Evolutionary conservation across 495 filamentous ascomycete species (phyloP), one percentile per base, ranked within the genome.

Genomic region (Aspergillus coremiiformis): DNA sequence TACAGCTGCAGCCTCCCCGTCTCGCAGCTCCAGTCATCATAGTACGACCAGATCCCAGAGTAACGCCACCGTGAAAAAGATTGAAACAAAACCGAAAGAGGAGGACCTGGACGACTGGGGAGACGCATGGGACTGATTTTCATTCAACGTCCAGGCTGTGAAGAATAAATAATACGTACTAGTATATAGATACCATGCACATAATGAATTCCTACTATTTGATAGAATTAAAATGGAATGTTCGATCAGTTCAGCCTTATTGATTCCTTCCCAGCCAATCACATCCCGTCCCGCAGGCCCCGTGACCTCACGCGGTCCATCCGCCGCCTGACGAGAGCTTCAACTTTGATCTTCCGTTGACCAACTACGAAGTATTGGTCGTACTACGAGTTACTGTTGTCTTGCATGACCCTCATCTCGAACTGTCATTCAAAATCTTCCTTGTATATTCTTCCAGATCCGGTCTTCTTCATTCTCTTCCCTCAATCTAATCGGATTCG

Each of bases 81-180:
- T 79, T 21, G 68, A 73, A 56, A 75, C 66, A 21, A 78, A 71
- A 42, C 78, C 78, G 0, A 77, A 78, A 57, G 70, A 78, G 32
- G 67, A 69, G 17, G 69, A 68, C 20, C 61, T 52, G 10, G 75
- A 79, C 51, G 77, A 79, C 64, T 81, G 76, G 76, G 78, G 78
- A 19, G 77, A 76, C 66, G 76, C 74, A n/a, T 80, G 76, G 77
- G 74, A 78, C 53, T 77, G 57, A 64, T 15, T 41, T 53, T 17
- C 19, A 17, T 29, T 47, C 19, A 1, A 26, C 37, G 37, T 42
- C 15, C 5, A 12, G 15, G 22, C 22, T n/a, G 17, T 1, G 22
- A 12, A 33, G 26, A 9, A 20, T 30, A 3, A 6, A 14, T 5
- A 19, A 47, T 17, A 19, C 6, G 11, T 4, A 3, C 32, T 24